Evolutionary conservation across 2,329 filamentous ascomycete species (phyloP), one percentile per base, ranked within the genome.

Genomic region (Penicillium expansum): DNA sequence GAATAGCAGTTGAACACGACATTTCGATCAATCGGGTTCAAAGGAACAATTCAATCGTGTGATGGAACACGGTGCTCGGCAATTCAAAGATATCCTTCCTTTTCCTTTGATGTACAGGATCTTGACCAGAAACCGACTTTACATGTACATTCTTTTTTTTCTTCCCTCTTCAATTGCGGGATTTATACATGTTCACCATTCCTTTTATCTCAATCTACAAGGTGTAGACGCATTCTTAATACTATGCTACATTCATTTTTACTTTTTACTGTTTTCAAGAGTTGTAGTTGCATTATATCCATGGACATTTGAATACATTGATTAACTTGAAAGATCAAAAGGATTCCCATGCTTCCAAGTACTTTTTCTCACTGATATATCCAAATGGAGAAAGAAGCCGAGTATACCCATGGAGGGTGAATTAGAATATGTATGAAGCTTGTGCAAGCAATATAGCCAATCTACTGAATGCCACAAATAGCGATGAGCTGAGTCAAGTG

Each of bases 1-100:
- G 65, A 1, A 73, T 73, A 27, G 51, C 63, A 3, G 66, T 73
- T 18, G 70, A 68, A 35, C 68, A 69, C 53, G 66, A 71, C 42
- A 67, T 72, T 37, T 69, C 65, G 3, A 58, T 73, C 11, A 50
- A 63, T 14, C 69, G 64, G 42, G 37, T 44, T 10, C 59, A 49
- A 22, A 48, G 42, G 35, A 52, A 58, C 8, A 45, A 49, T 27
- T 60, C 56, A 6, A 30, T 58, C 5, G 60, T 62, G 22, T 64
- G 52, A 56, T 42, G 6, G 29, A 18, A 29, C 9, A 16, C 27
- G 11, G 1, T 6, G 10, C 29, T 33, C 30, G 2, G 11, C n/a
- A 52, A 8, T 42, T 18, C 35, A 18, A 27, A 10, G 39, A n/a
- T 20, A 33, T 14, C 13, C 7, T 30, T 41, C 18, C 37, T 14